Conservation (phyloP, 2,329 filamentous ascomycete species). For the Zalaria obscura region DNA sequence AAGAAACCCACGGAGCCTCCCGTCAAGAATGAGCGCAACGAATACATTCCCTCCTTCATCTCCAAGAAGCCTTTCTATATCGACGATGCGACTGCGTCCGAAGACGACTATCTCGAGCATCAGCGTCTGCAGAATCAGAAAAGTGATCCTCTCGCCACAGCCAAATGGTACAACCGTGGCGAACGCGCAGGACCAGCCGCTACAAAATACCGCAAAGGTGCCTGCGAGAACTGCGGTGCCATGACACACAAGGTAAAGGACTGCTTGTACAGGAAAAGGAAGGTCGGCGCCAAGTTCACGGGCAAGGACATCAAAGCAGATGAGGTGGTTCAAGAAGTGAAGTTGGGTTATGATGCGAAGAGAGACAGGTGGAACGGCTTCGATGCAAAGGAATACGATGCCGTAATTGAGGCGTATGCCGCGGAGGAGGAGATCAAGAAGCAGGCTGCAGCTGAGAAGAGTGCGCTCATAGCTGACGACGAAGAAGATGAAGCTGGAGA, state of each 20-base stretch:
- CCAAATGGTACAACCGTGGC: conserved; percentile 88
- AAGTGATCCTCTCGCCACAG: conserved; percentile 41
- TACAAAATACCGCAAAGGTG: conserved; percentile 94
- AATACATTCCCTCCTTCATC: conserved; percentile 97
- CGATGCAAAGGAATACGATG: conserved; percentile 70
- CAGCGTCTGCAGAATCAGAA: conserved; percentile 67
- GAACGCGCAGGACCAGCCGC: conserved; percentile 73
- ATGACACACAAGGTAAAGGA: conserved; percentile 96
- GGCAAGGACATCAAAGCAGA: conserved; percentile 90
- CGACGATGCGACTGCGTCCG: conserved; percentile 55
- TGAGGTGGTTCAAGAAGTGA: conserved; percentile 71
- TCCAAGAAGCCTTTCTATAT: conserved; percentile 96
- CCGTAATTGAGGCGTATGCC: conserved; percentile 81
- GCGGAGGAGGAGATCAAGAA: conserved; percentile 64
- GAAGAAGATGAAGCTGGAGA: conserved; percentile 34
- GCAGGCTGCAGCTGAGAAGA: conserved; percentile 25
- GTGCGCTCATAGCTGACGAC: conserved; percentile 21
- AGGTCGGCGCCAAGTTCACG: conserved; percentile 81
- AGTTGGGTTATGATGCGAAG: conserved; percentile 92
- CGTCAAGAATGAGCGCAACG: conserved; percentile 71
- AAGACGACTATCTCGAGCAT: conserved; percentile 87
- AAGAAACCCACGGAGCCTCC: conserved; percentile 62
- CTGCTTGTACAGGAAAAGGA: conserved; percentile 76
- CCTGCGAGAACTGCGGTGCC: conserved; percentile 94
- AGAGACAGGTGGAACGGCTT: conserved; percentile 98